These are phyloP conservation scores for Cryptococcus maquisensis DNA, from an alignment of 1,284 basidiomycete species.

Conservation along the genomic window DNA sequence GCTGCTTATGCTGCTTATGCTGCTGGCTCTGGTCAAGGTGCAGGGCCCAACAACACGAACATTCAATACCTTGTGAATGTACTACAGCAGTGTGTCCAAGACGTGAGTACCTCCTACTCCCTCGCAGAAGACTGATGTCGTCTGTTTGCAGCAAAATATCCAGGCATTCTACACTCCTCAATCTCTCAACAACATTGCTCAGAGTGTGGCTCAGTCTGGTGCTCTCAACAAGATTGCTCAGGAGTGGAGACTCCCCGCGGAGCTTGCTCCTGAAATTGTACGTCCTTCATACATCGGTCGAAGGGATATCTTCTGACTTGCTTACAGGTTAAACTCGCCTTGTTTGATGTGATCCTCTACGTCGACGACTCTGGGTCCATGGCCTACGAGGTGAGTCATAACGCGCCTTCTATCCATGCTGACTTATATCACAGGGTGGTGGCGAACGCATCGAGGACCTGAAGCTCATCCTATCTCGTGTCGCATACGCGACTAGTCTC, in stretches of 20 bases:
- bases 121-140: background rate
- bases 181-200: conserved; percentile 47
- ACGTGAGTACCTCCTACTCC: conserved; percentile 28
- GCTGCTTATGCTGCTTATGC: background rate
- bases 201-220: conserved; percentile 45
- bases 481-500: conserved; percentile 48
- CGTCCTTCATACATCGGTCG: background rate
- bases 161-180: conserved; percentile 51
- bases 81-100: conserved; percentile 46
- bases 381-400: conserved; percentile 42
- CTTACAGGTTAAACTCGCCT: conserved; percentile 39
- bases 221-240: conserved; percentile 44
- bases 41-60: conserved; percentile 22
- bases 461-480: conserved; percentile 40
- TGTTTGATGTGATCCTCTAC: conserved; percentile 49
- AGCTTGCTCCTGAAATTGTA: conserved; percentile 48
- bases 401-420: background rate
- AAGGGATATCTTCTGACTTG: too few species aligned
- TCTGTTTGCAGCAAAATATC: conserved; percentile 42
- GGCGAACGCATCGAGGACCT: conserved; percentile 32
- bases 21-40: background rate
- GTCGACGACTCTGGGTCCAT: conserved; percentile 49
- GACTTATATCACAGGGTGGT: conserved; percentile 11
- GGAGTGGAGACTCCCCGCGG: conserved; percentile 49
- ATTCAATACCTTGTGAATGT: conserved; percentile 27